Evolutionary conservation across 2,329 filamentous ascomycete genomes (phyloP), one percentile per base, ranked within the genome.

Genomic region (Orbilia quercus): DNA sequence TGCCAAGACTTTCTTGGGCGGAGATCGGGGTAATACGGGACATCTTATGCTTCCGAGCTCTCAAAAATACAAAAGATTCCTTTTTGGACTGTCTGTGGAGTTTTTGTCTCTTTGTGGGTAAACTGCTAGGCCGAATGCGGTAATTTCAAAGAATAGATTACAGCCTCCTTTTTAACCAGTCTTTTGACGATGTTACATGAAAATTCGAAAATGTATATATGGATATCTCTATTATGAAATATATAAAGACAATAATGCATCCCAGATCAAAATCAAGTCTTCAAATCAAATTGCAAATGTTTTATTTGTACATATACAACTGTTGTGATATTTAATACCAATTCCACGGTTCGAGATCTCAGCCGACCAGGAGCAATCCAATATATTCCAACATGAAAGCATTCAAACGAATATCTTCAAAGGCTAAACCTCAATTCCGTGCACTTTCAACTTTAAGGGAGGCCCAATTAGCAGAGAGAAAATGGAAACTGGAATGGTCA

Each of bases 401-500:
- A 0, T 34, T 65, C 40, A 65, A 50, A 50, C 44, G 51, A n/a
- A 12, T 42, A n/a, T 2, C 40, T 1, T 16, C 31, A 16, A 42
- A 12, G 40, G 36, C 57, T 2, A 18, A 18, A 20, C 45, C 18
- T 5, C 50, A 50, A 20, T 6, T 22, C 23, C 51, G 62, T 7
- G 16, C 23, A 5, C 38, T 57, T 28, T 22, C 53, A 25, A 36
- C 53, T 22, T 22, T 23, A 38, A 14, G n/a, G 7, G 23, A 12
- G 50, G 16, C 9, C 4, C 25, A 14, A n/a, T 16, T 31, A 2
- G 2, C 12, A 16, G 63, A 67, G 44, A 58, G 63, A 36, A 67
- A 67, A 59, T 67, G 63, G 63, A 67, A 67, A 18, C 53, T 67
- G 1, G 63, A 67, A 42, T 67, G 63, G 63, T 51, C 51, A 44